A percentile compares a stretch with the other conserved stretches of the same genome.
These are phyloP conservation scores for Sicyos edulis DNA, from an alignment of 306 rosid genomes.

Conservation along the genomic window DNA sequence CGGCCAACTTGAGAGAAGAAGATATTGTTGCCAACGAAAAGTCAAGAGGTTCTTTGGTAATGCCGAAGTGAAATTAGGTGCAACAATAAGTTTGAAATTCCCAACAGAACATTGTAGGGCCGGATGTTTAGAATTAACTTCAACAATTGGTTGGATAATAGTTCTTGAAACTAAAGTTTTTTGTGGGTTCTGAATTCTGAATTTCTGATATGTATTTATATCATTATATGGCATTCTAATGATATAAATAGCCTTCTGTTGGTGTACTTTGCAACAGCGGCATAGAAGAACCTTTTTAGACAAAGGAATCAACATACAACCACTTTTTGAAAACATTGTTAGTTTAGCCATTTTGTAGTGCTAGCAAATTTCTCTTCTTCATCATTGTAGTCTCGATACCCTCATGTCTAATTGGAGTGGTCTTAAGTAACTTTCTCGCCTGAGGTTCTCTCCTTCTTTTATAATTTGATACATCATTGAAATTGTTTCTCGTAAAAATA, in stretches of 20 bases:
- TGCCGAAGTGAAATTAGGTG: background rate
- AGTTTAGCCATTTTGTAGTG: no score
- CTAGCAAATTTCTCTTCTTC: no score
- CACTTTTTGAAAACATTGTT: no score
- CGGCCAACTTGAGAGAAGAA: background rate
- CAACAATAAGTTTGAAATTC: background rate
- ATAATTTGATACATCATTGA: no score
- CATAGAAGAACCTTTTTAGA: no score
- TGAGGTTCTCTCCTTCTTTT: no score
- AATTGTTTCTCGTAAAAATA: background rate
- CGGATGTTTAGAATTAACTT: background rate
- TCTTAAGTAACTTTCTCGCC: no score
- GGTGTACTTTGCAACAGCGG: no score
- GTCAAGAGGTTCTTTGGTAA: background rate
- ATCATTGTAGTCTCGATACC: no score
- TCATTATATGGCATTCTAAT: background rate
- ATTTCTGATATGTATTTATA: background rate
- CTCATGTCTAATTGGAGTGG: no score
- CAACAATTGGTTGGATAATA: background rate
- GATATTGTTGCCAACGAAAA: background rate
- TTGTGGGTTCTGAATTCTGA: background rate
- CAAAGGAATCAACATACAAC: no score
- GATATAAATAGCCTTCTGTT: no score
- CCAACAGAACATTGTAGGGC: background rate
- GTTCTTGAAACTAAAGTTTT: background rate